phyloP scores from a whole-genome alignment of 2,329 filamentous ascomycete genomes.

The Epichloe glyceriae region DNA sequence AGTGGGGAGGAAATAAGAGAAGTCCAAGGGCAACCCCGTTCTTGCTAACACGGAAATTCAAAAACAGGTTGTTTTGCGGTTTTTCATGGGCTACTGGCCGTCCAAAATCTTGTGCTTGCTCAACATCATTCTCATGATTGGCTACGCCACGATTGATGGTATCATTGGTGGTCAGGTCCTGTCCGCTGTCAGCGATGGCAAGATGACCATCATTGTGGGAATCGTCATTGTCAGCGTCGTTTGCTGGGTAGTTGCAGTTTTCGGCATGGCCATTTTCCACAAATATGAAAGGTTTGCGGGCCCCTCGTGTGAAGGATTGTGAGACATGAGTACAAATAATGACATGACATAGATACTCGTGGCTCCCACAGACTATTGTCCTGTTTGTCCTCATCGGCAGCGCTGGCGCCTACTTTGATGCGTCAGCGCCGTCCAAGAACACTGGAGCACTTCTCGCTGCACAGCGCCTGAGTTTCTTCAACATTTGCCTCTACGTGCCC shows the following conservation, averaged over 20 bases:
- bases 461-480: slow-evolving; percentile 51
- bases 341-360: slow-evolving; percentile 14
- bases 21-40: neutral
- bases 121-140: slow-evolving; percentile 50
- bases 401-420: slow-evolving; percentile 46
- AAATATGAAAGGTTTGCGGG: slow-evolving; percentile 47
- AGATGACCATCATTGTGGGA: slow-evolving; percentile 59
- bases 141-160: slow-evolving; percentile 65
- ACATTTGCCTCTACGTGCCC: slow-evolving; percentile 44
- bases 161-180: slow-evolving; percentile 72
- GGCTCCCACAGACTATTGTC: slow-evolving; percentile 57
- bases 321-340: neutral
- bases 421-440: slow-evolving; percentile 46
- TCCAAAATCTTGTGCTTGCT: slow-evolving; percentile 19
- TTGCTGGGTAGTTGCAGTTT: slow-evolving; percentile 60
- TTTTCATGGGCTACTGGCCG: slow-evolving; percentile 57
- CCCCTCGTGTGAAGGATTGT: neutral
- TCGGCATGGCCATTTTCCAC: slow-evolving; percentile 42
- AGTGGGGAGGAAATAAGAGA: too few species aligned
- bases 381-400: slow-evolving; percentile 62
- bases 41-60: neutral
- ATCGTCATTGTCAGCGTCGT: slow-evolving; percentile 65
- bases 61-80: slow-evolving; percentile 50
- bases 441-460: slow-evolving; percentile 53
- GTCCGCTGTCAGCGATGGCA: slow-evolving; percentile 51